Evolutionary conservation across 306 rosid species (phyloP), one percentile per base, ranked within the genome.

Genomic region (Cucumis hystrix): DNA sequence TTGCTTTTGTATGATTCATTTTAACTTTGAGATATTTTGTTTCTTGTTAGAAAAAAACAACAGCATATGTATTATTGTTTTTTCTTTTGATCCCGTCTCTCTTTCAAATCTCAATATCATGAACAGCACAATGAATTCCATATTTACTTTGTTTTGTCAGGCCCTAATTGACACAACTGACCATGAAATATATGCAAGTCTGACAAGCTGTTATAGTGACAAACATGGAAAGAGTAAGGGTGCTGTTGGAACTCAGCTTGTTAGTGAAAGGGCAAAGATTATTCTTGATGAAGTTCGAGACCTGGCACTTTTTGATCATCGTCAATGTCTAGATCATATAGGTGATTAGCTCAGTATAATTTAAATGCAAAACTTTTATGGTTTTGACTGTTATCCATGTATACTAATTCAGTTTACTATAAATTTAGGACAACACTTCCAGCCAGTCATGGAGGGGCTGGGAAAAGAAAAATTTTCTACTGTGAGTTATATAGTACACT

Each of bases 231-330:
- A 88, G 82, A 93, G 83, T 72, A 92, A 88, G 84, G 97, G 98
- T 78, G 89, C 79, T 80, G 96, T 95, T 82, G 97, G 90, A 74
- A 95, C 98, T 74, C 92, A 85, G 79, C 96, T 89, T 81, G 85
- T 89, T 78, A 88, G 90, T 83, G 97, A 89, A 85, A 90, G 97
- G 87, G 97, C 98, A 71, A 80, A 86, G 59, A 89, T 88, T 77
- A 95, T 95, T 79, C 86, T 95, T 57, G 89, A 90, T 77, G 98
- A 95, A 95, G 85, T 89, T 79, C 91, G 83, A 37, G 84, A 88
- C 70, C 79, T 93, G 83, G 72, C 84, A 59, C 89, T 89, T 68
- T 76, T 84, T 66, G 92, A 92, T 78, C 93, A 77, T 43, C 83
- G 16, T 83, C 86, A 95, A 79, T 92, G 97, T 87, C 87, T 89